Evolutionary conservation across 2,329 filamentous ascomycete species (phyloP).

Genomic region (Aaosphaeria arxii): DNA sequence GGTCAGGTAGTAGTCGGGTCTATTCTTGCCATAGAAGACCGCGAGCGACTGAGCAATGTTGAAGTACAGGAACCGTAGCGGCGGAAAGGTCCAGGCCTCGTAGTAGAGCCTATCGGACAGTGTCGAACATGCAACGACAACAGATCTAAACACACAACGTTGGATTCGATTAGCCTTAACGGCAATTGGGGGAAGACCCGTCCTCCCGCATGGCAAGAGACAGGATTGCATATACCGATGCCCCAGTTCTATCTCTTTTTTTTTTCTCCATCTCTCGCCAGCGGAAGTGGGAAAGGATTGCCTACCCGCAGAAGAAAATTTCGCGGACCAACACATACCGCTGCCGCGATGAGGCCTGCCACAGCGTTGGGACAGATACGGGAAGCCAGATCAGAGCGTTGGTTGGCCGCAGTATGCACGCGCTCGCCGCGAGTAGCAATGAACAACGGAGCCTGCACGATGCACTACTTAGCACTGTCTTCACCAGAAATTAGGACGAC

Average conservation of each 20-base stretch:
- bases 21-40: slow-evolving; percentile 87
- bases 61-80: slow-evolving; percentile 82
- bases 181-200: slow-evolving; percentile 6
- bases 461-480: slow-evolving; percentile 15
- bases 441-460: slow-evolving; percentile 48
- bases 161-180: slow-evolving; percentile 6
- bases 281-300: slow-evolving; percentile 5
- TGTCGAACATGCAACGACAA: slow-evolving; percentile 62
- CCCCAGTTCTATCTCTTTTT: neutral
- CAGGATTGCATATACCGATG: neutral
- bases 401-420: slow-evolving; percentile 84
- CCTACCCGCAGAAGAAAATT: slow-evolving; percentile 57
- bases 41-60: slow-evolving; percentile 86
- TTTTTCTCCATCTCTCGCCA: neutral
- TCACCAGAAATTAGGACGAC: neutral
- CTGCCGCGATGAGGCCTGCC: slow-evolving; percentile 42
- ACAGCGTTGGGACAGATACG: slow-evolving; percentile 56
- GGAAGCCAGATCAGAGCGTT: slow-evolving; percentile 82
- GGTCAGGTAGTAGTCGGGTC: slow-evolving; percentile 88
- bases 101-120: slow-evolving; percentile 77
- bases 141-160: slow-evolving; percentile 37
- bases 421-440: slow-evolving; percentile 72
- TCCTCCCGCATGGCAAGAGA: slow-evolving; percentile 2
- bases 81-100: slow-evolving; percentile 81
- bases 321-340: slow-evolving; percentile 60